A percentile compares a stretch with the other conserved stretches of the same genome.
These are phyloP conservation scores for Borovskyia barvae DNA, from an alignment of 208 protist species.

Conservation along the genomic window DNA sequence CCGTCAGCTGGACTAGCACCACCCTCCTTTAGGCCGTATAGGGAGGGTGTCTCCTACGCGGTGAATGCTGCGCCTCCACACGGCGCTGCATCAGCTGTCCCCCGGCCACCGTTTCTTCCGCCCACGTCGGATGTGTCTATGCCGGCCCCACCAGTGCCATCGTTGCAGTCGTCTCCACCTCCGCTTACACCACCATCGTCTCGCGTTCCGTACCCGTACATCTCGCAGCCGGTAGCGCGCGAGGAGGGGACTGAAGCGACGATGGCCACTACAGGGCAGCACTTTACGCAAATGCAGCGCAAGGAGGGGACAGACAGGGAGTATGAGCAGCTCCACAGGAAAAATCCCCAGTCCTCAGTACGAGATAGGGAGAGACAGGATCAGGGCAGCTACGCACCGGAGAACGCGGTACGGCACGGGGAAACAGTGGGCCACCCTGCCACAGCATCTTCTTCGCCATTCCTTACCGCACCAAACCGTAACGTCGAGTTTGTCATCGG, in stretches of 20 bases:
- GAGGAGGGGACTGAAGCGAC: slow-evolving; percentile 46
- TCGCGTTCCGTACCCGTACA: slow-evolving; percentile 5
- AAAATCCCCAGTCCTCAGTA: too few relatives aligned
- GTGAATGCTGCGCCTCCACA: too few relatives aligned
- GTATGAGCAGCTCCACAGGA: slow-evolving; percentile 16
- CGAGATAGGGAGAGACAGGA: not conserved
- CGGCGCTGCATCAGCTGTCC: too few relatives aligned
- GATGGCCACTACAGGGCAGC: slow-evolving; percentile 37
- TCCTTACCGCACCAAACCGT: too few relatives aligned
- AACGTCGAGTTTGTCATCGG: slow-evolving; percentile 39
- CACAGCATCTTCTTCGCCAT: too few relatives aligned
- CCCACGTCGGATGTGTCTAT: too few relatives aligned
- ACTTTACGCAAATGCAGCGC: slow-evolving; percentile 48
- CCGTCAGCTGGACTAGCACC: too few relatives aligned
- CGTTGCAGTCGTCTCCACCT: not conserved
- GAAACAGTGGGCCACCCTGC: not conserved
- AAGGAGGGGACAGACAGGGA: slow-evolving; percentile 14
- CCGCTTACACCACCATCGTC: not conserved
- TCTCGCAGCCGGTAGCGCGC: slow-evolving; percentile 24
- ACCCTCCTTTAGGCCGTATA: too few relatives aligned
- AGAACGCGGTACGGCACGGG: slow-evolving; percentile 5
- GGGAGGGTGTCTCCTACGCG: too few relatives aligned
- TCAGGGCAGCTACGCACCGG: slow-evolving; percentile 6
- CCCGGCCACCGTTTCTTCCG: too few relatives aligned
- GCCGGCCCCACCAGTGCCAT: too few relatives aligned